Evolutionary conservation across 495 filamentous ascomycete species (phyloP).

Genomic region (Tetracladium marchalianum): DNA sequence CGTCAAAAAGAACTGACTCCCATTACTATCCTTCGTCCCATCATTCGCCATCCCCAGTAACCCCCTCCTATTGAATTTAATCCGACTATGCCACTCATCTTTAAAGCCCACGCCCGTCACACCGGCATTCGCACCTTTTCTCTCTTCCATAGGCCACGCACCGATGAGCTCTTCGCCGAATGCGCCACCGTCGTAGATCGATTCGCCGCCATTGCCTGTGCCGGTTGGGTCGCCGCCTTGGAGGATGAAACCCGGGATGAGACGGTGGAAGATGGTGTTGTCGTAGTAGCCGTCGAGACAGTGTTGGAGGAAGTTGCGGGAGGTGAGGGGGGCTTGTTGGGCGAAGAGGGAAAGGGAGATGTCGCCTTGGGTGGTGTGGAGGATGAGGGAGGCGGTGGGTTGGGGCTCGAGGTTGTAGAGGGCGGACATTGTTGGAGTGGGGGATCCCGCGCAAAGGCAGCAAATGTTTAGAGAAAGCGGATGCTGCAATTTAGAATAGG

Average conservation of each 20-base stretch:
- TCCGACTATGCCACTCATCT: conserved; percentile 83
- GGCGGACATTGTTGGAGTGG: conserved; percentile 62
- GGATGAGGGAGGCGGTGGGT: conserved; percentile 78
- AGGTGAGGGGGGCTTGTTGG: conserved; percentile 81
- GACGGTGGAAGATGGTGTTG: conserved; percentile 83
- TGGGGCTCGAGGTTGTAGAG: conserved; percentile 93
- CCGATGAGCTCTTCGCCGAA: conserved; percentile 48
- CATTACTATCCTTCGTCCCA: conserved; percentile 64
- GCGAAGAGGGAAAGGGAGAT: conserved; percentile 87
- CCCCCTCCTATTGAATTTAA: conserved; percentile 89
- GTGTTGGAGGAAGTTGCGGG: conserved; percentile 92
- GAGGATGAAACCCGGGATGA: conserved; percentile 83
- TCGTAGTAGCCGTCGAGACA: conserved; percentile 92
- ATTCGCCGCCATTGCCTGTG: conserved; percentile 83
- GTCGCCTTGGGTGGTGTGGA: conserved; percentile 83
- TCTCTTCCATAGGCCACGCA: conserved; percentile 53
- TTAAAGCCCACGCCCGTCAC: conserved; percentile 51
- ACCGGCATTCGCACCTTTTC: conserved; percentile 44
- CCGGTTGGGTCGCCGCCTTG: conserved; percentile 83
- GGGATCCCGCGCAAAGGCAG: too few species aligned
- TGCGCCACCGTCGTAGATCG: conserved; percentile 78
- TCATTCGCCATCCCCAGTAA: conserved; percentile 89
- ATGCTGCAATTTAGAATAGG: too few species aligned
- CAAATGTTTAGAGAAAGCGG: too few species aligned
- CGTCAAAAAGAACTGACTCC: conserved; percentile 96